Percentiles rank a stretch among this genome's conserved stretches.
Evolutionary conservation across 192 early-diverging fungal genomes (phyloP).

Genomic region (Coemansia sp.): DNA sequence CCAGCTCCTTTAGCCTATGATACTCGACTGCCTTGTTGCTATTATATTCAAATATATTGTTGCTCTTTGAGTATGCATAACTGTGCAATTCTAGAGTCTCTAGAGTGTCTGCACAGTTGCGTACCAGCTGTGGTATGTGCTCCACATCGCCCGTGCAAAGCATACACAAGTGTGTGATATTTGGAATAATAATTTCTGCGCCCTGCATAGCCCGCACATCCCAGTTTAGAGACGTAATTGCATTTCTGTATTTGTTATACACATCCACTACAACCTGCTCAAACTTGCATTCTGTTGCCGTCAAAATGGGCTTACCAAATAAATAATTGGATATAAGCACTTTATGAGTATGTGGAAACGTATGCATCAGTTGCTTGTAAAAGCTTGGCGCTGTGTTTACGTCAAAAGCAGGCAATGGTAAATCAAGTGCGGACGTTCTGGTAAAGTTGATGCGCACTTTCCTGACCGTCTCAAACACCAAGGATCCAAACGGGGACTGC

Average conservation of each 20-base stretch:
- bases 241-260: neutral
- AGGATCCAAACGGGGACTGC: neutral
- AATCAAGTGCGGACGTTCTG: neutral
- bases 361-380: neutral
- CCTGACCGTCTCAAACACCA: neutral
- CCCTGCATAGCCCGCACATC: neutral
- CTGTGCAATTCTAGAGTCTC: neutral
- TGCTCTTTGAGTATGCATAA: neutral
- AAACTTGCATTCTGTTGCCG: neutral
- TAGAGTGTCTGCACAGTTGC: neutral
- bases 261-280: neutral
- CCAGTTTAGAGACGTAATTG: neutral
- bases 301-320: neutral
- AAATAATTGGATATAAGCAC: neutral
- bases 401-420: neutral
- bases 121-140: neutral
- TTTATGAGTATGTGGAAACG: neutral
- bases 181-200: neutral
- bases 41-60: neutral
- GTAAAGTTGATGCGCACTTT: neutral
- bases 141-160: neutral
- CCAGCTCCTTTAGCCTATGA: neutral
- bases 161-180: neutral
- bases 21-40: neutral
- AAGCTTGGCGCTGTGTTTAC: neutral